These are phyloP conservation scores for Ensete ventricosum DNA, from an alignment of 176 grass and related monocot species.

Conservation along the genomic window DNA sequence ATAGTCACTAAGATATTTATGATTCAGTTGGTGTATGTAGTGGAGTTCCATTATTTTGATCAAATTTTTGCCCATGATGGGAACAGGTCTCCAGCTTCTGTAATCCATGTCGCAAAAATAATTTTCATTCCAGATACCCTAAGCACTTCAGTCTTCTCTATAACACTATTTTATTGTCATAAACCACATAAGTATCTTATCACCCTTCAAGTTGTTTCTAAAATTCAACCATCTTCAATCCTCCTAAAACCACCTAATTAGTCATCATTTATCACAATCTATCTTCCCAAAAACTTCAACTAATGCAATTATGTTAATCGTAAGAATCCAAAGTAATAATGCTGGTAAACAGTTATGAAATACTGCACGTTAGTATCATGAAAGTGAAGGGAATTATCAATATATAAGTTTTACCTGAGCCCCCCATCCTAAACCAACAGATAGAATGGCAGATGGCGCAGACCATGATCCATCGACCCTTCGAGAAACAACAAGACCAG, in stretches of 20 bases:
- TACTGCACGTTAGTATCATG: neutral
- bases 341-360: neutral
- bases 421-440: conserved; percentile 83
- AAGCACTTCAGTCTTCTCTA: no score
- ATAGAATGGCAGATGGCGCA: conserved; percentile 70
- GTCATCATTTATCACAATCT: neutral
- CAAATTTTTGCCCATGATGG: no score
- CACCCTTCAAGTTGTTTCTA: no score
- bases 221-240: neutral
- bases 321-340: neutral
- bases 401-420: conserved; percentile 44
- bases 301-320: neutral
- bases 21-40: no score
- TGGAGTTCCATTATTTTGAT: no score
- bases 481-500: conserved; percentile 69
- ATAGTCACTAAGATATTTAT: no score
- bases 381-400: neutral
- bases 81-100: no score
- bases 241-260: neutral
- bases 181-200: no score
- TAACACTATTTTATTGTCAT: no score
- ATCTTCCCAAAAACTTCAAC: neutral
- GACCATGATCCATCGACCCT: conserved; percentile 85
- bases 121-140: no score
- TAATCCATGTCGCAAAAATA: no score